Conservation (phyloP, 2,329 filamentous ascomycete genomes). For the Chaetothyriales sp. region DNA sequence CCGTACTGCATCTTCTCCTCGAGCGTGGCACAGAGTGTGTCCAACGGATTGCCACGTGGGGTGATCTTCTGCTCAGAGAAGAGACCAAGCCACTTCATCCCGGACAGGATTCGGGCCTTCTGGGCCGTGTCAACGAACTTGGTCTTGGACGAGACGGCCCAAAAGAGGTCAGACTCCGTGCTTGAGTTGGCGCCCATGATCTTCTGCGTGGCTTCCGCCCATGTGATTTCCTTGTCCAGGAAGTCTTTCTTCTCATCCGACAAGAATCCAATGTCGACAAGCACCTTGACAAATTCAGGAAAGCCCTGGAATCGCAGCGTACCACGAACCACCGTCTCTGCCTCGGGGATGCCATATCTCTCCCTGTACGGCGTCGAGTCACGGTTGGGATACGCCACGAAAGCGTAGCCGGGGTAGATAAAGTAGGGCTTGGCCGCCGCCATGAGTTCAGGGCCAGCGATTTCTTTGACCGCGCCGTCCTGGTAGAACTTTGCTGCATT, state of each 20-base stretch:
- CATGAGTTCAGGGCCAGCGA: slow-evolving; percentile 63
- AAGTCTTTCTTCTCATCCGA: slow-evolving; percentile 52
- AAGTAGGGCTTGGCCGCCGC: slow-evolving; percentile 73
- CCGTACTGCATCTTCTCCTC: slow-evolving; percentile 87
- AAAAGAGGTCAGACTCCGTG: slow-evolving; percentile 54
- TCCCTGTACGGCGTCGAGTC: slow-evolving; percentile 79
- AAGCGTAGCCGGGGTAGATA: slow-evolving; percentile 78
- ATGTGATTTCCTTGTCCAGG: slow-evolving; percentile 53
- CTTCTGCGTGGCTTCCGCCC: slow-evolving; percentile 74
- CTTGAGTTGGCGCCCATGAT: slow-evolving; percentile 57
- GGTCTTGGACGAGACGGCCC: slow-evolving; percentile 61
- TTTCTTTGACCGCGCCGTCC: slow-evolving; percentile 59
- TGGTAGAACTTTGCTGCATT: slow-evolving; percentile 77
- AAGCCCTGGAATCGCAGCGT: slow-evolving; percentile 81
- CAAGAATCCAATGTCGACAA: slow-evolving; percentile 85
- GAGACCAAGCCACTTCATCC: slow-evolving; percentile 56
- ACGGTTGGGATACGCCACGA: slow-evolving; percentile 87
- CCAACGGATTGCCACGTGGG: slow-evolving; percentile 65
- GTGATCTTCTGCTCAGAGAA: slow-evolving; percentile 57
- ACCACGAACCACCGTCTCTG: slow-evolving; percentile 69
- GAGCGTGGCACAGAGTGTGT: slow-evolving; percentile 78
- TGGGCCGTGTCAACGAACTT: slow-evolving; percentile 56
- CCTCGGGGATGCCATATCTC: slow-evolving; percentile 84
- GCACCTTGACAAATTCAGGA: slow-evolving; percentile 73
- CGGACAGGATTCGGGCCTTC: slow-evolving; percentile 54